Evolutionary conservation across 2,329 filamentous ascomycete genomes (phyloP).

Genomic region (Metarhizium robertsii): DNA sequence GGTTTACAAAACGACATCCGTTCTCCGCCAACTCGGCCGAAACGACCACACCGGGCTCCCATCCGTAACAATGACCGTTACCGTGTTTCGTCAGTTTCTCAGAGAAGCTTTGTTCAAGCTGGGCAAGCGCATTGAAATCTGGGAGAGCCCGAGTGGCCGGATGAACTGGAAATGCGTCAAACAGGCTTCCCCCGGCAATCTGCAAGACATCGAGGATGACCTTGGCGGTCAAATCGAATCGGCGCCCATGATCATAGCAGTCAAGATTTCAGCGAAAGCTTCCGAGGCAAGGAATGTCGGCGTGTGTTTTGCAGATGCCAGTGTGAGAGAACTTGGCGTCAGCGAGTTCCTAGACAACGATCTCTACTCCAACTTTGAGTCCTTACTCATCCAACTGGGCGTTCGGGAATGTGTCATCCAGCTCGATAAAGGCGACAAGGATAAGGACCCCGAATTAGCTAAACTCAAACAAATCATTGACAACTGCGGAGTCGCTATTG

Average conservation of each 20-base stretch:
- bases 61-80: conserved; percentile 91
- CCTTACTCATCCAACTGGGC: conserved; percentile 88
- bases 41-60: conserved; percentile 76
- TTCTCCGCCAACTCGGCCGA: conserved; percentile 80
- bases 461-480: conserved; percentile 87
- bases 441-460: conserved; percentile 77
- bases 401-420: conserved; percentile 91
- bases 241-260: conserved; percentile 87
- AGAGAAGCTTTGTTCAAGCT: conserved; percentile 88
- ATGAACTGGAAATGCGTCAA: conserved; percentile 91
- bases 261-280: conserved; percentile 86
- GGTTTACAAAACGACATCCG: conserved; percentile 97
- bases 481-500: conserved; percentile 82
- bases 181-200: conserved; percentile 87
- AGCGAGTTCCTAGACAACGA: conserved; percentile 99
- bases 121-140: conserved; percentile 86
- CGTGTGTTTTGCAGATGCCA: conserved; percentile 96
- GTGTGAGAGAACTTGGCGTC: conserved; percentile 87
- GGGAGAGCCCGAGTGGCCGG: conserved; percentile 63
- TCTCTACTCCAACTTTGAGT: conserved; percentile 95
- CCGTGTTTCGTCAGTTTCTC: conserved; percentile 91
- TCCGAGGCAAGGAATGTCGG: conserved; percentile 78
- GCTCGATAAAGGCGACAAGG: conserved; percentile 66
- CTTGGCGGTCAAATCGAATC: conserved; percentile 78
- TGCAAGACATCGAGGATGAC: conserved; percentile 96